Evolutionary conservation across 192 early-diverging fungal species (phyloP), one percentile per base, ranked within the genome.

Genomic region (Coemansia sp.): DNA sequence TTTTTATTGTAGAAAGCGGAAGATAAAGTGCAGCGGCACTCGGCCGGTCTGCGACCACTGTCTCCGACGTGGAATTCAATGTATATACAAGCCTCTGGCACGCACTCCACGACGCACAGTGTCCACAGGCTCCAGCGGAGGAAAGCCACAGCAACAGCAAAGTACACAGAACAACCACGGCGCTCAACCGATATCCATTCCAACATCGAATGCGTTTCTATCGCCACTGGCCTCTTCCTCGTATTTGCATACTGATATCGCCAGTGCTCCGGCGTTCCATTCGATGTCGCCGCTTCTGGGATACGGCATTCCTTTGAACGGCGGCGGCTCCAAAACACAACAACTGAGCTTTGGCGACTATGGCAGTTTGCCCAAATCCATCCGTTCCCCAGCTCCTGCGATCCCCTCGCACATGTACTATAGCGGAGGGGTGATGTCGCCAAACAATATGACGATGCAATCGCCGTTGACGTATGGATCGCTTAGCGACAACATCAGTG

Each of bases 21-120:
- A 81, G 54, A 81, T 81, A 55, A 81, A 81, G 61, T 81, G 78
- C 73, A 81, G 73, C 45, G 78, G 78, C 52, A 81, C 73, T 0
- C 73, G 78, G 11, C 78, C 78, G 10, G 56, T 71, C 3, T 81
- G 78, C 57, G 73, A 81, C 58, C 78, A 81, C 64, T 81, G 78
- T 20, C 5, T 59, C 49, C 73, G 78, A 1, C 59, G 78, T 9
- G 56, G 57, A 22, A 81, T 81, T 15, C 60, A 63, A 17, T 81
- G 78, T 55, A 63, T 75, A 20, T 81, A 81, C 66, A 72, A 70
- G 67, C 78, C 78, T 8, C 61, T 72, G 20, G 78, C 78, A 17
- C 70, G 73, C 25, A 63, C 63, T 13, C 43, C 73, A 22, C 73
- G 78, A 2, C 78, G 73, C 61, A 63, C 64, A 2, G 53, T 59